Evolutionary conservation across 441 rosid species (phyloP), one percentile per base, ranked within the genome.

Genomic region (Macaranga tanarius): DNA sequence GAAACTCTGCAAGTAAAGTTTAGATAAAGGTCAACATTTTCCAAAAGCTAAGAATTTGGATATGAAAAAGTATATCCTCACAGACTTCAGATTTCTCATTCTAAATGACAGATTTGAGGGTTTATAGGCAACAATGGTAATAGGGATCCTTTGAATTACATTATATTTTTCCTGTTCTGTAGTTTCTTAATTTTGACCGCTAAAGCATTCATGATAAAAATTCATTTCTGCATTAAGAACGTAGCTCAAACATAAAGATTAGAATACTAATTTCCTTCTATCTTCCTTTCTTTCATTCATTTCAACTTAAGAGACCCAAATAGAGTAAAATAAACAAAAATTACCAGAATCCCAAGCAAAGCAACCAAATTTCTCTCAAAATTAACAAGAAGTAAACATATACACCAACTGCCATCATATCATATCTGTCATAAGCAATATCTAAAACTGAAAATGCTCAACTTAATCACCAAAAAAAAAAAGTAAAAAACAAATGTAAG

Each of bases 1-100:
- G 55, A 70, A 54, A 34, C 26, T 60, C 72, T 61, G 66, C 82
- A 64, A 54, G 28, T 38, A 51, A 23, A 19, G 13, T 67, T 20
- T 40, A 51, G 7, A 20, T 47, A 70, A 65, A 55, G 13, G 38
- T 60, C 67, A 60, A 25, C 22, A 22, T 42, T 57, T 52, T 10
- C 17, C 10, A 13, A 55, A 31, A 51, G 31, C 22, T 38, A 40
- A 68, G n/a, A 20, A 52, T 56, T 13, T 17, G 2, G 47, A 34
- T 10, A 40, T 70, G 65, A 57, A 16, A 23, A 25, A 15, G 22
- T 31, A 50, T 51, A 28, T 67, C n/a, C 26, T 31, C 16, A n/a
- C 19, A 3, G 16, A 51, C 58, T 19, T 67, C 17, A 50, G 5
- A 28, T 13, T 26, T 51, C 48, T 17, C 16, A 11, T 19, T 31